Percentiles rank a stretch among this genome's conserved stretches.
Conservation (phyloP, 495 filamentous ascomycete genomes). For the Cryomyces minteri region DNA sequence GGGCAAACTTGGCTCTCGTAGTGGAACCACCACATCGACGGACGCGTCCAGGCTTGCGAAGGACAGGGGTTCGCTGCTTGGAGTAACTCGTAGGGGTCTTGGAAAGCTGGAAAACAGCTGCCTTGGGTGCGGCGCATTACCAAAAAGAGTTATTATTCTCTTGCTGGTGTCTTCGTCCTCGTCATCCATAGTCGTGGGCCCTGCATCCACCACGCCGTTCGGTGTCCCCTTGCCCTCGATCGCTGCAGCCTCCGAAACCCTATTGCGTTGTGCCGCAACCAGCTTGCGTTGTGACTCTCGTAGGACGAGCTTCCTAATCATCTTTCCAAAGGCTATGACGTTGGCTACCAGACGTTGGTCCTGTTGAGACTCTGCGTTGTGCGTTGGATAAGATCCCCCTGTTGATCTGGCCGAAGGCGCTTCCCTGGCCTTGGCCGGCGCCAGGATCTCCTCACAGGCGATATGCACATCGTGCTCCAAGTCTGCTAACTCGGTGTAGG, state of each 20-base stretch:
- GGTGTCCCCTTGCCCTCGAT: too few relatives aligned
- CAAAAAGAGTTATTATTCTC: constrained; percentile 51
- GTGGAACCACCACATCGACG: constrained; percentile 20
- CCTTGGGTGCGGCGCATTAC: constrained; percentile 47
- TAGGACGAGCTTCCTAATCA: constrained; percentile 2
- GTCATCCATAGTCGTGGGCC: constrained; percentile 6
- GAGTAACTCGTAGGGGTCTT: constrained; percentile 20
- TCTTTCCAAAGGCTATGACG: constrained; percentile 4
- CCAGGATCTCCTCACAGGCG: constrained; percentile 3
- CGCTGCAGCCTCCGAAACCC: too few relatives aligned
- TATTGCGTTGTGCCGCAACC: too few relatives aligned
- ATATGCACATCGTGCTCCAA: constrained; percentile 6
- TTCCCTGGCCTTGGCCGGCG: background rate
- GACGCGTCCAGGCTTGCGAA: constrained; percentile 20
- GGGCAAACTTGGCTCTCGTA: constrained; percentile 49
- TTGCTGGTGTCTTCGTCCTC: constrained; percentile 16
- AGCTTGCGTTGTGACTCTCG: background rate
- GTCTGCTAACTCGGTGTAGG: constrained; percentile 2
- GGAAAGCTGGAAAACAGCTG: constrained; percentile 75
- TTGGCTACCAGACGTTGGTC: background rate
- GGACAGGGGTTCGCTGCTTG: constrained; percentile 13
- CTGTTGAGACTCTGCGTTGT: background rate
- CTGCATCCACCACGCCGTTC: too few relatives aligned
- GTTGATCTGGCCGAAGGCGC: background rate
- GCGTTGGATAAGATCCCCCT: too few relatives aligned